phyloP scores from a whole-genome alignment of 768 basidiomycete species.

The Leccinum variicolor region DNA sequence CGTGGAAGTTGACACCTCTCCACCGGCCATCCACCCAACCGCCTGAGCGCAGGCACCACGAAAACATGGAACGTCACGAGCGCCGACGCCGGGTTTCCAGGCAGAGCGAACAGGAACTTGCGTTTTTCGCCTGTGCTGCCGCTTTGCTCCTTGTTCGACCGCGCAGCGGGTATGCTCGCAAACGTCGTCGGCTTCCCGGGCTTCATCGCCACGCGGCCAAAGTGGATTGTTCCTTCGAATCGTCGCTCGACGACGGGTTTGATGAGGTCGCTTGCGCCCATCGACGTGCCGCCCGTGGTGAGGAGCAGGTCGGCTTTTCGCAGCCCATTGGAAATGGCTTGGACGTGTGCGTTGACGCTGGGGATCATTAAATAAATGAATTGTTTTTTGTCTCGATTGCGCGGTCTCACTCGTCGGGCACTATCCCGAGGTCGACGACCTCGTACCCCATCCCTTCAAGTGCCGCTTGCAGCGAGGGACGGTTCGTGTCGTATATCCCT shows the following conservation, averaged over 20 bases:
- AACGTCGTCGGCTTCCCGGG: slow-evolving; percentile 91
- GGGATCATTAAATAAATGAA: not conserved
- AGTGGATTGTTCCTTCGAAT: slow-evolving; percentile 74
- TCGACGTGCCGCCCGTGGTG: slow-evolving; percentile 88
- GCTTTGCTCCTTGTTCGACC: not conserved
- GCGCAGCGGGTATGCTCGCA: slow-evolving; percentile 59
- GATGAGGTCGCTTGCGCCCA: slow-evolving; percentile 84
- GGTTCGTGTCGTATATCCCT: slow-evolving; percentile 82
- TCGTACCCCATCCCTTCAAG: slow-evolving; percentile 72
- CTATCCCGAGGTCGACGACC: slow-evolving; percentile 79
- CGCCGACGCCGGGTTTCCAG: slow-evolving; percentile 87
- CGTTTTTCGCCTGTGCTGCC: slow-evolving; percentile 7
- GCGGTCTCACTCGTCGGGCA: slow-evolving; percentile 59
- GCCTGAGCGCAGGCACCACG: slow-evolving; percentile 75
- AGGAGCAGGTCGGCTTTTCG: slow-evolving; percentile 69
- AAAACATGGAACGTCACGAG: slow-evolving; percentile 84
- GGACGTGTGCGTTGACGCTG: slow-evolving; percentile 58
- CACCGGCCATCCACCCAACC: slow-evolving; percentile 64
- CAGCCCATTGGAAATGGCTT: slow-evolving; percentile 54
- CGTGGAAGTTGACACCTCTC: slow-evolving; percentile 55
- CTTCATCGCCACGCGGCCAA: slow-evolving; percentile 81
- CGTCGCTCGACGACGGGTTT: slow-evolving; percentile 86
- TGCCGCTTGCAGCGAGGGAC: slow-evolving; percentile 70
- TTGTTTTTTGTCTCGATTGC: not conserved
- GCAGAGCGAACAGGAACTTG: slow-evolving; percentile 79